These are phyloP conservation scores for Eucalyptus sideroxylon DNA, from an alignment of 345 rosid genomes.

Conservation along the genomic window DNA sequence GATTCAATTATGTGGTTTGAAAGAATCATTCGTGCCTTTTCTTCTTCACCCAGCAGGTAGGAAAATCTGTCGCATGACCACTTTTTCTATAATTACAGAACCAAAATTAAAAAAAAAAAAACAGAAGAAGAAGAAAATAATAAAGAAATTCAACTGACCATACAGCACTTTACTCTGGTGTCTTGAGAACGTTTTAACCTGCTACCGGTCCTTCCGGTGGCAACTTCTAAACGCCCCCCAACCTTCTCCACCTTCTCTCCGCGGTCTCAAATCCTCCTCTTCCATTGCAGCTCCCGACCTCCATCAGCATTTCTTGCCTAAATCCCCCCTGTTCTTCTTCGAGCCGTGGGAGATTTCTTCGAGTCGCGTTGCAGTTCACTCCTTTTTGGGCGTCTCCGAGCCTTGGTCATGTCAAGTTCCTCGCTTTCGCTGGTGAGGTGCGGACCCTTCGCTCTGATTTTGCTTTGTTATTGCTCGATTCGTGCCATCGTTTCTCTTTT, in stretches of 20 bases:
- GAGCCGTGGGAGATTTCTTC: background rate
- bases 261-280: background rate
- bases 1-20: background rate
- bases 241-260: background rate
- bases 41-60: background rate
- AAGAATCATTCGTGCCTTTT: background rate
- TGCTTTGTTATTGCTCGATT: background rate
- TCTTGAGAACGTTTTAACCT: background rate
- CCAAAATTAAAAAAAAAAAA: background rate
- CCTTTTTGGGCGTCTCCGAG: background rate
- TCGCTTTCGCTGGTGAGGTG: background rate
- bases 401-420: background rate
- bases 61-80: background rate
- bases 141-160: background rate
- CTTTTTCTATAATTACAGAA: background rate
- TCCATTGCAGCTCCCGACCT: background rate
- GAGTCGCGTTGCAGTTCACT: background rate
- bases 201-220: background rate
- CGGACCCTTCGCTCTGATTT: background rate
- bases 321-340: background rate
- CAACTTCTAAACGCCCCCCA: background rate
- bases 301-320: fast-evolving
- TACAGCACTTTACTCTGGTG: background rate
- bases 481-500: background rate
- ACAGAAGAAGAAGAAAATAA: background rate